Evolutionary conservation across 208 protist genomes (phyloP).

Genomic region (Crithidia mellificae): DNA sequence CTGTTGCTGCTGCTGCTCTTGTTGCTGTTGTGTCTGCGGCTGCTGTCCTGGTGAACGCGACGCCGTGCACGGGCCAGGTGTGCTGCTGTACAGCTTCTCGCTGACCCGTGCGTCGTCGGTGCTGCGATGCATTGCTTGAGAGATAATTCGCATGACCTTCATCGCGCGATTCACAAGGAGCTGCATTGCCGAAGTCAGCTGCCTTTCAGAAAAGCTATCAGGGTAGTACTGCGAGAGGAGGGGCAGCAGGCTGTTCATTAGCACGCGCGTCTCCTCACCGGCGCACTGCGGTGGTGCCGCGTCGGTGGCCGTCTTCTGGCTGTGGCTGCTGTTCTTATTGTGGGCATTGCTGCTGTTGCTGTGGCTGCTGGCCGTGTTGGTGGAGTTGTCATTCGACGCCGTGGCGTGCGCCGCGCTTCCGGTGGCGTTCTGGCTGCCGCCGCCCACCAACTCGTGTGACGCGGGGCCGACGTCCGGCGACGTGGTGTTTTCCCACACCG

Average conservation of each 20-base stretch:
- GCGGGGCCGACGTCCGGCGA: background rate
- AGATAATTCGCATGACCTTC: constrained; percentile 22
- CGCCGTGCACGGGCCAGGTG: background rate
- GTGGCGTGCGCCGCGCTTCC: background rate
- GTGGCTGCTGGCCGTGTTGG: background rate
- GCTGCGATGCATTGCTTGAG: constrained; percentile 16
- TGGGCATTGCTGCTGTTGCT: background rate
- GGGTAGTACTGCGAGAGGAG: constrained; percentile 36
- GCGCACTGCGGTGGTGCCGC: constrained; percentile 5
- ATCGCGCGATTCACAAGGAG: constrained; percentile 32
- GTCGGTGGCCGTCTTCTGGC: background rate
- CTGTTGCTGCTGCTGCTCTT: background rate
- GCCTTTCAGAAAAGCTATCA: constrained; percentile 10
- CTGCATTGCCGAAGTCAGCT: constrained; percentile 27
- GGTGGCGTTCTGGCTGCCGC: background rate
- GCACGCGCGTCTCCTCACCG: constrained; percentile 12
- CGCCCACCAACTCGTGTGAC: background rate
- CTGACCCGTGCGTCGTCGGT: constrained; percentile 8
- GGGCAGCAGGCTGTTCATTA: constrained; percentile 29
- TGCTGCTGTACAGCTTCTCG: background rate
- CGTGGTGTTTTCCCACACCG: constrained; percentile 6
- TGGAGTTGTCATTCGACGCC: background rate
- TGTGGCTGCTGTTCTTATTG: too few species aligned
- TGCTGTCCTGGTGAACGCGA: background rate
- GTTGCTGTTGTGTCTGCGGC: background rate